Evolutionary conservation across 768 basidiomycete genomes (phyloP).

Genomic region (Phylloporus arenicola): DNA sequence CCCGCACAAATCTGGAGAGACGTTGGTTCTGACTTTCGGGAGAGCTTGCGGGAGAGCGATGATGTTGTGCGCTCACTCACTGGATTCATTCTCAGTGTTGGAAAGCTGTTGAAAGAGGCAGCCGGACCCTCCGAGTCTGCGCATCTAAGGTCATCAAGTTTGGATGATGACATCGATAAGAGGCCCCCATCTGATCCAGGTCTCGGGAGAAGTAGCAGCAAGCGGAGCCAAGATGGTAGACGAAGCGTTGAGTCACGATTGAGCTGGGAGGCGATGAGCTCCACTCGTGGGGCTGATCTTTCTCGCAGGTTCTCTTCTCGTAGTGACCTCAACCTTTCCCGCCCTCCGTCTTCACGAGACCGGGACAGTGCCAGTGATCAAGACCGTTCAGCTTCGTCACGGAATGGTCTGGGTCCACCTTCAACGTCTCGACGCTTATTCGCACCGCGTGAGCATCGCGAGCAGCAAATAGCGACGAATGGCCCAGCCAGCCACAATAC

Average conservation of each 20-base stretch:
- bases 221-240: conserved; percentile 52
- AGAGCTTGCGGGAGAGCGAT: conserved; percentile 66
- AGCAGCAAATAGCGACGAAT: conserved; percentile 29
- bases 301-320: conserved; percentile 26
- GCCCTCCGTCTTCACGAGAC: conserved; percentile 24
- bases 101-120: conserved; percentile 60
- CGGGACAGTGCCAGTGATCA: conserved; percentile 25
- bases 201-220: conserved; percentile 36
- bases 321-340: conserved; percentile 17
- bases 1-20: conserved; percentile 59
- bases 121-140: conserved; percentile 29
- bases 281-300: conserved; percentile 19
- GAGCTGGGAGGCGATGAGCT: conserved; percentile 38
- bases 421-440: conserved; percentile 48
- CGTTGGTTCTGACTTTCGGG: conserved; percentile 68
- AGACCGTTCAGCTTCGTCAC: conserved; percentile 22
- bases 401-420: conserved; percentile 20
- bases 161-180: conserved; percentile 45
- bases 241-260: conserved; percentile 45
- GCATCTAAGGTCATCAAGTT: conserved; percentile 47
- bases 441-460: conserved; percentile 52
- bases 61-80: conserved; percentile 75
- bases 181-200: conserved; percentile 31
- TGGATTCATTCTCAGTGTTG: conserved; percentile 68
- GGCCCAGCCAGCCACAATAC: conserved; percentile 15